Evolutionary conservation across 768 basidiomycete species (phyloP).

Genomic region (Boletellus ananiceps): DNA sequence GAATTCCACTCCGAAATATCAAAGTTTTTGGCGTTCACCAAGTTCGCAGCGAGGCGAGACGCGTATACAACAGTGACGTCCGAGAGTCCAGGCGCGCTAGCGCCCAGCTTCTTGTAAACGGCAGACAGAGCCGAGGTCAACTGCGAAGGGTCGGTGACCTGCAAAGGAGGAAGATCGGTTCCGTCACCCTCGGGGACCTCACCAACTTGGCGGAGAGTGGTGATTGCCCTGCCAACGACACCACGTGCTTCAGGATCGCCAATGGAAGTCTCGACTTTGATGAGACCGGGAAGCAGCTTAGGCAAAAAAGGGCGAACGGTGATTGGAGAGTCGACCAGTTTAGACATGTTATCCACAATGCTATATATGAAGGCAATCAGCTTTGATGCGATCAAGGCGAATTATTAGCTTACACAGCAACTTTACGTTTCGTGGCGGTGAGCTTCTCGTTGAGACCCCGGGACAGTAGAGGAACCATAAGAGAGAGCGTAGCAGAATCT

Average conservation of each 20-base stretch:
- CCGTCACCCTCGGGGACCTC: conserved; percentile 85
- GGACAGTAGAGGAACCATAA: conserved; percentile 94
- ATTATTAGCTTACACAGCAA: conserved; percentile 74
- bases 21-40: conserved; percentile 89
- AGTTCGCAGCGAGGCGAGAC: conserved; percentile 75
- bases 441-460: conserved; percentile 94
- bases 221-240: conserved; percentile 87
- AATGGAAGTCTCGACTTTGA: conserved; percentile 93
- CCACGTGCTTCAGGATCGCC: conserved; percentile 98
- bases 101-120: conserved; percentile 84
- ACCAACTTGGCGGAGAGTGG: conserved; percentile 92
- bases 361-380: conserved; percentile 37
- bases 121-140: conserved; percentile 61
- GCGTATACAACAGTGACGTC: conserved; percentile 64
- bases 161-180: conserved; percentile 84
- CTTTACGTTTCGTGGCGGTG: conserved; percentile 95
- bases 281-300: conserved; percentile 88
- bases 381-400: conserved; percentile 6
- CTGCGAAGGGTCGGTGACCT: conserved; percentile 65
- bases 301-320: conserved; percentile 97
- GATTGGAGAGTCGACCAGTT: conserved; percentile 91
- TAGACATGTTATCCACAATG: conserved; percentile 97
- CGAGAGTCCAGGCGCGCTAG: conserved; percentile 50
- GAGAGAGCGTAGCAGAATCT: conserved; percentile 92
- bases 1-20: conserved; percentile 84